Evolutionary conservation across 2,329 filamentous ascomycete genomes (phyloP), one percentile per base, ranked within the genome.

Genomic region (Clonostachys chloroleuca): DNA sequence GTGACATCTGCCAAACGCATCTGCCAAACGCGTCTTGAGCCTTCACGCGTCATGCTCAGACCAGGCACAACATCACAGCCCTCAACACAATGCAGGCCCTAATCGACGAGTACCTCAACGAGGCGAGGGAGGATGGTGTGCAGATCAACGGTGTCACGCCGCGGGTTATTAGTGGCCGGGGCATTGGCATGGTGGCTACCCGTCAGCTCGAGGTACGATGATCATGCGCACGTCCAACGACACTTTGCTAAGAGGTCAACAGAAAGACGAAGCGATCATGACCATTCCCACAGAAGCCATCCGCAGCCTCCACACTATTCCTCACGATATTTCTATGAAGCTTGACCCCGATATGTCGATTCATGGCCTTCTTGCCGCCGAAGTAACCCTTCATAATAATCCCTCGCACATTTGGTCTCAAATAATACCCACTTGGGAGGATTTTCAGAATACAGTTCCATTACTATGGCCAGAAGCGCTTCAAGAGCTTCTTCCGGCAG

Each of bases 291-390:
- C 75, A 41, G 67, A 68, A 44, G 75, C 80, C 24, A 79, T 95
- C 40, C 72, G 89, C 46, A 86, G 83, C 30, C 69, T 82, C 34
- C 73, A 84, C 33, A 77, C 78, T 1, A 71, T 87, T 12, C 77
- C 82, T 8, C 67, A 72, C 35, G 52, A 65, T 1, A 77, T 91
- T 44, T 66, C 73, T 24, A 60, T 68, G 16, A 72, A 69, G 35
- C 72, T 87, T 3, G 72, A 78, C 0, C 65, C 69, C 10, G 70
- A 73, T 48, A 76, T 80, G 40, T 78, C 82, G 1, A 76, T 88
- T 12, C 89, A 95, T 51, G 86, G 84, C 7, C 75, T 89, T 17
- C 70, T 95, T 2, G 87, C 89, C 10, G 78, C 85, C 2, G 81
- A 85, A 52, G 68, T 92, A 12, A 76, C 80, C 6, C 70, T 85